Evolutionary conservation across 1,139 yeast species (phyloP), one percentile per base, ranked within the genome.

Genomic region (Yamadazyma pseudoaaseri): DNA sequence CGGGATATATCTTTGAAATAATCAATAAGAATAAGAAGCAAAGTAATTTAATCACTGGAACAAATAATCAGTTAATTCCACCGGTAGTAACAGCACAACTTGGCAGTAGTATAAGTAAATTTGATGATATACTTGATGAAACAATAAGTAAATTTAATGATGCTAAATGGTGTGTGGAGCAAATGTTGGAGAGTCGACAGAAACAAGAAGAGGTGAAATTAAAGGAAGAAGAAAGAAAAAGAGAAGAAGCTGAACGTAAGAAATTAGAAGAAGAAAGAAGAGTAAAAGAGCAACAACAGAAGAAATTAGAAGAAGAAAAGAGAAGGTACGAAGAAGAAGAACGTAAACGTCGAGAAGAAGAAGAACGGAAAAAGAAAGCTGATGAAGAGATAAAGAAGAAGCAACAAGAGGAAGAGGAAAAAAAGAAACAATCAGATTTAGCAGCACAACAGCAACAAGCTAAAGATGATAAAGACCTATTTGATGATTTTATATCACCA

Each of bases 1-100:
- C 73, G 0, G 76, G 75, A 5, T 69, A 65, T 44, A 60, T 70
- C 23, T 69, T 67, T 42, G 76, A 70, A 45, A 60, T 65, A 39
- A 59, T 70, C 45, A 65, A 62, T 45, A 66, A 63, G 44, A 68
- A 67, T 41, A 65, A 62, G 40, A 57, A 58, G 33, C 73, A 65
- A 43, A 63, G 72, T 41, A 68, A 69, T 42, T 49, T 68, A 24
- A 57, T 69, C 20, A 63, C 73, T 1, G 75, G 75, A 1, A 56
- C 66, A 14, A 70, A 68, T 41, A 69, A 65, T 47, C 73, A 66
- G 43, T 48, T 70, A 25, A 65, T 70, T 24, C 59, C 70, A 3
- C 68, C 70, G 3, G 55, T 60, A 15, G 62, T 70, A 11, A 59
- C 66, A n/a, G 53, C 61, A n/a, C 73, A 66, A 42, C 51, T 70